Base-by-base conservation (phyloP, 2,329 filamentous ascomycete species). In the Apiospora saccharicola region DNA sequence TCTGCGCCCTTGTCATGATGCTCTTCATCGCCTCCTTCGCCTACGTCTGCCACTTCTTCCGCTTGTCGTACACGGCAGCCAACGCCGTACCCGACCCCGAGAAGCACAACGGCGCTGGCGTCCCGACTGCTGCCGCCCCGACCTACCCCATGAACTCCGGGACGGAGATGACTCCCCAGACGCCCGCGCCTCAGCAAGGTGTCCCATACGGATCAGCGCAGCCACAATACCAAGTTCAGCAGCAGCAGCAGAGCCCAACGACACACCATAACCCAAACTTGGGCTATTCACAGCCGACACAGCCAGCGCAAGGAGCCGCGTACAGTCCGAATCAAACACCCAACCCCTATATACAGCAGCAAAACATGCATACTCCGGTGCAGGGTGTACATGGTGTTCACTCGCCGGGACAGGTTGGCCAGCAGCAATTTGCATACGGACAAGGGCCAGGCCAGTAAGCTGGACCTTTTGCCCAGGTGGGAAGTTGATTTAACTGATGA, bases 1-100 rank as follows among this genome's bases (percentile, higher is more conserved):
- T 87, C 1, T 84, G 84, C 30, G 86, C 86, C 22, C 72, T 87
- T 71, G 70, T 75, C 68, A 77, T 81, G 74, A 71, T 81, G 10
- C 77, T 81, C 68, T 80, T 79, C 74, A 73, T 80, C 44, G 73
- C 74, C 7, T 77, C 79, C 5, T 80, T 80, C 53, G 77, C 79
- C 67, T 81, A 80, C 61, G 78, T 80, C 19, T 77, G 77, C 69
- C 80, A 81, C 74, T 76, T 73, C 73, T 80, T 80, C 75, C 79
- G 79, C 64, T 76, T 79, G 14, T 76, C 78, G 2, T 77, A 76
- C 68, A 41, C 44, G 47, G 46, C 41, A 19, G 30, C 68, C 46
- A 41, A 47, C 67, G 72, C 71, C 44, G 70, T 75, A 67, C 49
- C 47, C 68, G 30, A 41, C 44, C 68, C 67, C 41, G 79, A 80